phyloP scores from a whole-genome alignment of 169 alveolate species.

The Blepharisma undulans region DNA sequence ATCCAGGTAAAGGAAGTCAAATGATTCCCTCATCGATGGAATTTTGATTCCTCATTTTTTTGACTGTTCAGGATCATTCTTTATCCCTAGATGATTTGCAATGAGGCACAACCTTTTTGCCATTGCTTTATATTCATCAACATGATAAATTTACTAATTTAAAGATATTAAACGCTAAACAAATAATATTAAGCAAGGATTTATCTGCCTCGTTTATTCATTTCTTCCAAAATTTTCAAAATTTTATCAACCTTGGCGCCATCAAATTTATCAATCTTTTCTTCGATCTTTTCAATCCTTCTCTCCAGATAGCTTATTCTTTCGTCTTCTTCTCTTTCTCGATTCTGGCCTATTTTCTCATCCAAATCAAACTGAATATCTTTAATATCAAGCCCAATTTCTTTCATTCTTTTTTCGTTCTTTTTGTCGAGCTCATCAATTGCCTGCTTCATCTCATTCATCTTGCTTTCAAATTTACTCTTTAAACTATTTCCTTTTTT shows the following conservation, averaged over 20 bases:
- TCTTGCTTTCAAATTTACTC: background rate
- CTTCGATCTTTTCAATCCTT: background rate
- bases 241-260: background rate
- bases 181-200: background rate
- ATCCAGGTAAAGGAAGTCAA: background rate
- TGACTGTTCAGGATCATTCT: background rate
- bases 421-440: background rate
- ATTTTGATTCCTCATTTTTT: background rate
- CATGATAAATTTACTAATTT: background rate
- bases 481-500: too few relatives aligned
- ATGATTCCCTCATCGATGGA: background rate
- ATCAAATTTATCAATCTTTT: background rate
- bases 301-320: background rate
- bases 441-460: background rate
- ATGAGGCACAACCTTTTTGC: background rate
- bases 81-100: background rate
- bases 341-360: background rate
- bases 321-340: background rate
- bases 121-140: background rate
- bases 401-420: background rate
- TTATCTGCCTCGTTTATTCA: background rate
- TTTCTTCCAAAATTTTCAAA: background rate
- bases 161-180: background rate
- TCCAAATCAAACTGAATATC: background rate
- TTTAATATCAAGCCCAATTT: background rate